Evolutionary conservation across 2,329 filamentous ascomycete species (phyloP).

Genomic region (Pseudogymnoascus verrucosus): DNA sequence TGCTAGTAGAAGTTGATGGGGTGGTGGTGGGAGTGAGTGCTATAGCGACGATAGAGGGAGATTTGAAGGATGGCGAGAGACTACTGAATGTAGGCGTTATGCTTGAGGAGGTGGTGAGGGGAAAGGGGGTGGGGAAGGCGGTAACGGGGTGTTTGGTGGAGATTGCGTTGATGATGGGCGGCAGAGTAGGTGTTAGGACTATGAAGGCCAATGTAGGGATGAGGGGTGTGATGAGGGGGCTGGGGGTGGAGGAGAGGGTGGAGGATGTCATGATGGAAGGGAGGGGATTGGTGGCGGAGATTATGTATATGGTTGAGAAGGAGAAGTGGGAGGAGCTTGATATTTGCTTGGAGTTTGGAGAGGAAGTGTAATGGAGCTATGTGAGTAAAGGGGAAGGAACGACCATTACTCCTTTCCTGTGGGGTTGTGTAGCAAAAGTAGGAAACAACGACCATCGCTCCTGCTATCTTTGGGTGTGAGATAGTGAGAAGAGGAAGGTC

Average conservation of each 20-base stretch:
- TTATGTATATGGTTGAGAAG: constrained; percentile 19
- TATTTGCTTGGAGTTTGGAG: constrained; percentile 31
- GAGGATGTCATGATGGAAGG: constrained; percentile 16
- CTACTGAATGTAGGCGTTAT: constrained; percentile 12
- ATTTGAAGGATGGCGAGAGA: neutral
- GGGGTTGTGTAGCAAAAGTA: neutral
- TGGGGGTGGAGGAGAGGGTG: constrained; percentile 21
- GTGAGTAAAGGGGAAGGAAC: neutral
- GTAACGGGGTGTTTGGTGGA: constrained; percentile 14
- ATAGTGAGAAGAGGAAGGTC: neutral
- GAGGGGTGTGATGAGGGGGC: constrained; percentile 26
- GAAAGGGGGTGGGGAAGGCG: constrained; percentile 15
- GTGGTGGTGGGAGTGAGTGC: constrained; percentile 10
- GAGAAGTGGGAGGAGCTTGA: constrained; percentile 24
- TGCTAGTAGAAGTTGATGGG: constrained; percentile 3
- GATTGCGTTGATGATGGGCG: constrained; percentile 15
- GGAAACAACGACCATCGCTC: neutral
- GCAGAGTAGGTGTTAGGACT: constrained; percentile 13
- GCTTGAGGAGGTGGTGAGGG: constrained; percentile 14
- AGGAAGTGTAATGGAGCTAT: constrained; percentile 10
- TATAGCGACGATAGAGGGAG: neutral
- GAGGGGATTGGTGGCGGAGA: constrained; percentile 21
- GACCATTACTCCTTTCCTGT: neutral
- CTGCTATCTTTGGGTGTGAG: neutral
- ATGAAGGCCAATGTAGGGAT: constrained; percentile 30